These are phyloP conservation scores for Halophytophthora batemanensis DNA, from an alignment of 352 stramenopile genomes.

Conservation along the genomic window DNA sequence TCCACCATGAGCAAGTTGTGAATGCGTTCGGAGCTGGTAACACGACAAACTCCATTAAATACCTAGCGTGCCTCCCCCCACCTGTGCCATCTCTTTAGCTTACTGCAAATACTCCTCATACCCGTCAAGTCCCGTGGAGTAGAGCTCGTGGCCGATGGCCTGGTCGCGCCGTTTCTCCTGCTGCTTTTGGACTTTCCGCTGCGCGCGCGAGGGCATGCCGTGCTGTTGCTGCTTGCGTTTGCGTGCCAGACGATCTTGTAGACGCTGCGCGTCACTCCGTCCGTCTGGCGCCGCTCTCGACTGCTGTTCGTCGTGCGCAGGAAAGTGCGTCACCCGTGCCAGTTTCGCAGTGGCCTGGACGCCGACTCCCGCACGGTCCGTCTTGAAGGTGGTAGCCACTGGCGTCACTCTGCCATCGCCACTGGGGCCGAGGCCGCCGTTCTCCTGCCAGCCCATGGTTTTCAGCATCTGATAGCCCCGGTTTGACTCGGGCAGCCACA, in stretches of 20 bases:
- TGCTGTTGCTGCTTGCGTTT: conserved; percentile 43
- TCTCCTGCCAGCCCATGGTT: conserved; percentile 56
- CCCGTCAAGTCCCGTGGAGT: conserved; percentile 45
- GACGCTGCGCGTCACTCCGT: conserved; percentile 32
- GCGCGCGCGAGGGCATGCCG: conserved; percentile 16
- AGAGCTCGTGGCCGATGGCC: conserved; percentile 44
- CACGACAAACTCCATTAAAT: background rate
- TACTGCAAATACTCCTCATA: conserved; percentile 56
- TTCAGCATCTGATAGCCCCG: conserved; percentile 57
- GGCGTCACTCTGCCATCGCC: conserved; percentile 40
- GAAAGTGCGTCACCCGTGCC: conserved; percentile 39
- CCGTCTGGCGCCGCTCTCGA: conserved; percentile 24
- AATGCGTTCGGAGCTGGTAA: background rate
- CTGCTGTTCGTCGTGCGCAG: conserved; percentile 34
- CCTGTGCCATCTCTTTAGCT: background rate
- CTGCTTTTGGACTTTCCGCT: conserved; percentile 43
- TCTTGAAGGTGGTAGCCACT: conserved; percentile 54
- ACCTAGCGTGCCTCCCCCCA: background rate
- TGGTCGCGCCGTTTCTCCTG: conserved; percentile 36
- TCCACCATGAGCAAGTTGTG: conserved; percentile 2
- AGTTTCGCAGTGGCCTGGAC: conserved; percentile 22
- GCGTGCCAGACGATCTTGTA: conserved; percentile 37
- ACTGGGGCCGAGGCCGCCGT: conserved; percentile 30
- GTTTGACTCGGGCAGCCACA: conserved; percentile 71
- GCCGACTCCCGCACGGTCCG: conserved; percentile 39